Evolutionary conservation across 805 yeast genomes (phyloP).

Genomic region (Cyberlindnera americana): DNA sequence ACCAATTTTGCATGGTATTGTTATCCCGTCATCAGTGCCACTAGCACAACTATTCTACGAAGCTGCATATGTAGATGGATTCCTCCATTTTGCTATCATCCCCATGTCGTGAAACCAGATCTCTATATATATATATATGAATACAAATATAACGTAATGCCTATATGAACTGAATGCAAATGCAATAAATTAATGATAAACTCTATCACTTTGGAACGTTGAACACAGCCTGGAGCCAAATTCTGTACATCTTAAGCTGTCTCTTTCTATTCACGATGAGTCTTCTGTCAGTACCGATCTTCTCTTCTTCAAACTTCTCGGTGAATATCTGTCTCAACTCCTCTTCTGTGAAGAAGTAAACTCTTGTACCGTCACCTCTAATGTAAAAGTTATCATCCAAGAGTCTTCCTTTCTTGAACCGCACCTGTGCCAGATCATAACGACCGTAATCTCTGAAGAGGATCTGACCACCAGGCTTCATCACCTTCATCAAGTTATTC

Average conservation of each 20-base stretch:
- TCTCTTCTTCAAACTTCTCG: slow-evolving; percentile 57
- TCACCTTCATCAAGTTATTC: slow-evolving; percentile 58
- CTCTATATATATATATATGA: too few relatives aligned
- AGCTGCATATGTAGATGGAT: slow-evolving; percentile 58
- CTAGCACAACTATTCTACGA: slow-evolving; percentile 43
- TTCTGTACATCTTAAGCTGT: slow-evolving; percentile 90
- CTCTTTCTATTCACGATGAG: slow-evolving; percentile 88
- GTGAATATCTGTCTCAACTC: slow-evolving; percentile 76
- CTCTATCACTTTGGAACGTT: slow-evolving; percentile 31
- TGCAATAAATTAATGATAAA: not conserved
- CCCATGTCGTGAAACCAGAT: slow-evolving; percentile 28
- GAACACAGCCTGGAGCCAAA: slow-evolving; percentile 95
- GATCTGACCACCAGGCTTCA: slow-evolving; percentile 92
- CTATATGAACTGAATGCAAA: not conserved
- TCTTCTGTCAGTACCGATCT: slow-evolving; percentile 87
- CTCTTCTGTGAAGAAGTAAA: slow-evolving; percentile 94
- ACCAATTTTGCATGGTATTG: slow-evolving; percentile 55
- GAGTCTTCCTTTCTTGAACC: slow-evolving; percentile 85
- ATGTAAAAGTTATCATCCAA: slow-evolving; percentile 92
- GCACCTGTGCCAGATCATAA: slow-evolving; percentile 90
- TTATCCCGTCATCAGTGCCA: slow-evolving; percentile 41
- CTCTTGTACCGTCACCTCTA: slow-evolving; percentile 97
- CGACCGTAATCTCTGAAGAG: slow-evolving; percentile 93
- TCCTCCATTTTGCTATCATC: slow-evolving; percentile 51
- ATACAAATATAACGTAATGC: not conserved